Base-by-base conservation (phyloP, 2,329 filamentous ascomycete species). In the Paecilomyces sp. region DNA sequence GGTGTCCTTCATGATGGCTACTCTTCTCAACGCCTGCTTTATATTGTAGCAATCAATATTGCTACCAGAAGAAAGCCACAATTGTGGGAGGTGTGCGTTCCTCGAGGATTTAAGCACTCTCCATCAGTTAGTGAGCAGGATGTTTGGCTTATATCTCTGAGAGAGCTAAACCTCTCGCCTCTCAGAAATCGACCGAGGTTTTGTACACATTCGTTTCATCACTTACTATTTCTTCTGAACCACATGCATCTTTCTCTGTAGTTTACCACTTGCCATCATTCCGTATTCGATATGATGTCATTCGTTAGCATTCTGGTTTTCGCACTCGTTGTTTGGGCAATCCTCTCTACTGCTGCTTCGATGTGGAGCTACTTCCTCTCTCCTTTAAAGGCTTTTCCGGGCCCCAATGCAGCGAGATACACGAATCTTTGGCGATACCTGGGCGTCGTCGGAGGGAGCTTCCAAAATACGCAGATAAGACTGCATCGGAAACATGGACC, bases 401-500 rank as follows among this genome's bases (percentile, higher is more conserved):
- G 59, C 8, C 59, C 59, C 4, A 51, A 58, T 2, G 13, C 47
- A 3, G 47, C 59, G 7, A 56, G 24, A 8, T 57, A 55, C 15
- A 54, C 53, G 3, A 54, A 58, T n/a, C 15, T 58, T 24, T 33
- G 24, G 11, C 59, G 59, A 9, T 15, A 53, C 8, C 28, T 13
- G 3, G 30, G 51, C 33, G 56, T 61, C 3, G 6, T 28, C 5
- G 24, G n/a, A 25, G 47, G 47, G 2, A 33, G 31, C n/a, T 52
- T 28, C 3, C 56, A 58, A 18, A 3, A 22, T n/a, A 34, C 57
- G 12, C 57, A 61, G 22, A 56, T 22, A 4, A 31, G 47, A 18
- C 31, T 62, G 12, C 61, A 62, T 57, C 57, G 47, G 25, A 31
- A 59, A 56, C 57, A 62, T 54, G 61, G 59, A 34, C 54, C 56